Evolutionary conservation across 2,329 filamentous ascomycete genomes (phyloP).

Genomic region (Aotearoamyces nothofagi): DNA sequence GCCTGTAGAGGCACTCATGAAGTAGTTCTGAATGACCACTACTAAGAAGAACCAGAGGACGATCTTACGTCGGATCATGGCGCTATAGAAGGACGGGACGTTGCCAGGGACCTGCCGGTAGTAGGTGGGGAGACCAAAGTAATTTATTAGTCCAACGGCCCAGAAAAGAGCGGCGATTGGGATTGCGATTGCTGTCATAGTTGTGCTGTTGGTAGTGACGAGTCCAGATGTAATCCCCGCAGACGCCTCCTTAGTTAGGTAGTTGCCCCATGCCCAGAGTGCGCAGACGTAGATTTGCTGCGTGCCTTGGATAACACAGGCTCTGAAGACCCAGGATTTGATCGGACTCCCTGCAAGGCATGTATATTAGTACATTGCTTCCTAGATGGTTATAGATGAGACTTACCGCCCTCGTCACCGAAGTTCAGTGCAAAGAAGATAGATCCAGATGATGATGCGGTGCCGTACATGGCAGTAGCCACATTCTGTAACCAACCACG

Average conservation of each 20-base stretch:
- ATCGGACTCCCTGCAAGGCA: too few species aligned
- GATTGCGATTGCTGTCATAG: constrained; percentile 30
- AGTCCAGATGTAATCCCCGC: constrained; percentile 21
- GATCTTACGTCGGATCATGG: constrained; percentile 45
- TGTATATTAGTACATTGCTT: too few species aligned
- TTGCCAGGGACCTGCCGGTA: constrained; percentile 49
- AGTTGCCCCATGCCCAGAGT: constrained; percentile 52
- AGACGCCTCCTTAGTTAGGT: constrained; percentile 29
- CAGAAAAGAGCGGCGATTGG: constrained; percentile 43
- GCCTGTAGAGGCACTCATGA: constrained; percentile 48
- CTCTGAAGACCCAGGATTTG: constrained; percentile 51
- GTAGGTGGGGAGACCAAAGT: constrained; percentile 47
- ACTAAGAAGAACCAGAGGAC: constrained; percentile 52
- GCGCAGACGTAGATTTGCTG: constrained; percentile 50
- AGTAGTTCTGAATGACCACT: constrained; percentile 52
- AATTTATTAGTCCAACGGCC: constrained; percentile 37
- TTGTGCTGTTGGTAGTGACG: constrained; percentile 2
- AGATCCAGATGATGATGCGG: constrained; percentile 45
- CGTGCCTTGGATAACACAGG: constrained; percentile 49
- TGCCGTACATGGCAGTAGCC: constrained; percentile 44
- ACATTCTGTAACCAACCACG: constrained; percentile 42
- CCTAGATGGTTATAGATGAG: too few species aligned
- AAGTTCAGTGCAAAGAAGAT: constrained; percentile 55
- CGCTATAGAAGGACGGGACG: constrained; percentile 49
- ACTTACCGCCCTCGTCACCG: constrained; percentile 45